phyloP scores from a whole-genome alignment of 1,139 yeast genomes.

The Kurtzmaniella quercitrusa region DNA sequence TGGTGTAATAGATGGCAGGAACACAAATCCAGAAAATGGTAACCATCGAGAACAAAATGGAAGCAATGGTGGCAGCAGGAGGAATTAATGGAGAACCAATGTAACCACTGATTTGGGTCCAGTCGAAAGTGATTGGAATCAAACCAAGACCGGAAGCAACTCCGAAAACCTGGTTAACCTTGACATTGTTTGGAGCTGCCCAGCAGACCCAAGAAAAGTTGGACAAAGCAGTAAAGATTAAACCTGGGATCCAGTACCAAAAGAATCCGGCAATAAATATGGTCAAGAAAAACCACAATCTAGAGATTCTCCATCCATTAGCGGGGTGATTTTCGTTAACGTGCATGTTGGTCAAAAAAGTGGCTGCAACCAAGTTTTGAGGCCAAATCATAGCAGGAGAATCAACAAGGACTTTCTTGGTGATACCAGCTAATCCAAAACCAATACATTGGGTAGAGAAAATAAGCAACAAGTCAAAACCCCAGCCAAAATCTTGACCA shows the following conservation, averaged over 20 bases:
- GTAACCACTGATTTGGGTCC: conserved; percentile 50
- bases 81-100: conserved; percentile 65
- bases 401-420: conserved; percentile 52
- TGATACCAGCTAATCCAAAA: conserved; percentile 60
- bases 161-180: conserved; percentile 61
- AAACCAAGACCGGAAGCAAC: conserved; percentile 56
- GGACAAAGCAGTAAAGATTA: conserved; percentile 31
- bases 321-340: conserved; percentile 54
- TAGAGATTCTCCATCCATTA: conserved; percentile 38
- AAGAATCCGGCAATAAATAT: conserved; percentile 25
- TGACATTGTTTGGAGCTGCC: conserved; percentile 41
- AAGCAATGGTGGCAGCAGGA: conserved; percentile 55
- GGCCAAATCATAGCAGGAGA: conserved; percentile 73
- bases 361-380: conserved; percentile 41
- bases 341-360: conserved; percentile 58
- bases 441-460: conserved; percentile 61
- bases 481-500: conserved; percentile 35
- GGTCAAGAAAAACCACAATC: conserved; percentile 28
- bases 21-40: conserved; percentile 38
- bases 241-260: conserved; percentile 44
- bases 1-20: conserved; percentile 40
- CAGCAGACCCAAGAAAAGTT: conserved; percentile 38
- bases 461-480: conserved; percentile 43
- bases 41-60: conserved; percentile 44
- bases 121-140: conserved; percentile 46